Base-by-base conservation (phyloP, 306 rosid species). In the Corylus avellana region DNA sequence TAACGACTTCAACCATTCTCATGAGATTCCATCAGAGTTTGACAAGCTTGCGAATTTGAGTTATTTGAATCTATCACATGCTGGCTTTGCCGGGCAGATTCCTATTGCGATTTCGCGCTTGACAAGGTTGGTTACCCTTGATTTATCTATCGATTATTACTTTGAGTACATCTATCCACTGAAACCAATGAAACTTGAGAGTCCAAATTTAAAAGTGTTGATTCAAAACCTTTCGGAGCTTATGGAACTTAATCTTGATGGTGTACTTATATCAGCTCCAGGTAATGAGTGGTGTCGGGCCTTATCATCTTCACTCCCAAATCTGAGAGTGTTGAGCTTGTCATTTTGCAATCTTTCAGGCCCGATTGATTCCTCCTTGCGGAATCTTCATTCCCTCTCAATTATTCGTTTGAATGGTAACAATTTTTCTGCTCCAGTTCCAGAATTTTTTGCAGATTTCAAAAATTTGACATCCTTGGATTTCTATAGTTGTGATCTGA, bases 261-360 rank as follows among this genome's bases (percentile, higher is more conserved):
- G 85, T 73, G 80, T 87, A 3, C 12, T 0, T 3, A 73, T 88
- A 78, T 77, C 89, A 29, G 87, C 80, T 1, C 2, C 4, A 5
- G 90, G 87, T 20, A 2, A 69, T 0, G 74, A 90, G 3, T 90
- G 98, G 98, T 29, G 86, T 46, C 49, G 12, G 4, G 56, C 56
- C 56, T 11, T 51, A 51, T 51, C 56, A 51, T 51, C 56, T 51
- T 51, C 56, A 51, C 17, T 51, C 13, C 18, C 56, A 51, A 51
- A 51, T 51, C 56, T 51, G 17, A 51, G 18, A 51, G 56, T 51
- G 56, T 51, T 51, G 18, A 51, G 56, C 56, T 51, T 51, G 56
- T 51, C 56, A 51, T 1, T 12, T 1, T 51, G 56, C 2, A 3
- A 2, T 13, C 14, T 51, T 51, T 51, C 18, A 11, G 56, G 18